Percentiles rank a stretch among this genome's conserved stretches.
These are phyloP conservation scores for Verticillium albo-atrum DNA, from an alignment of 2,329 filamentous ascomycete species.

Conservation along the genomic window DNA sequence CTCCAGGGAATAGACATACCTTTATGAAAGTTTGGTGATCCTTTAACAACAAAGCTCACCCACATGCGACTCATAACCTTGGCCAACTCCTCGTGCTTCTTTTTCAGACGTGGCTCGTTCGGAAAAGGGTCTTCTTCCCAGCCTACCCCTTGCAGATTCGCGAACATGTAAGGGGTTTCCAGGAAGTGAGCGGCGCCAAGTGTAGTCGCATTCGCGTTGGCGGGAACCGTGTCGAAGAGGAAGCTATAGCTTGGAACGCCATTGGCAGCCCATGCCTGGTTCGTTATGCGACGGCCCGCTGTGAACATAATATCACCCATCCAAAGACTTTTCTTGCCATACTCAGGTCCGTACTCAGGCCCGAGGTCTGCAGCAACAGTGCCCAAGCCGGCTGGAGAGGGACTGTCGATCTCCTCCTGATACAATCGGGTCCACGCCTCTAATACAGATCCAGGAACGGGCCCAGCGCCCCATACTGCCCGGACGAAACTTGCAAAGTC, in stretches of 20 bases:
- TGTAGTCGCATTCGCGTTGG: background rate
- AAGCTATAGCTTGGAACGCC: background rate
- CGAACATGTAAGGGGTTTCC: too few relatives aligned
- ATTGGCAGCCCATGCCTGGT: background rate
- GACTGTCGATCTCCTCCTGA: too few relatives aligned
- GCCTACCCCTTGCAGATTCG: background rate
- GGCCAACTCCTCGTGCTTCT: background rate
- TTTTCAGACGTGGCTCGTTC: background rate
- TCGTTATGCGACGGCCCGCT: background rate
- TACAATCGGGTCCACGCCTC: too few relatives aligned
- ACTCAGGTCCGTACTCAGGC: too few relatives aligned
- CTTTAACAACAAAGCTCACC: background rate
- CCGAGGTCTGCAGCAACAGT: too few relatives aligned
- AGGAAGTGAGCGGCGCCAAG: background rate
- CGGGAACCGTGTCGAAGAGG: background rate
- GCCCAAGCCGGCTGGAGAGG: too few relatives aligned
- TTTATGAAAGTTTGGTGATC: too few relatives aligned
- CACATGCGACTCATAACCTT: slow-evolving; percentile 1
- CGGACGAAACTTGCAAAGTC: too few relatives aligned
- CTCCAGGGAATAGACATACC: too few relatives aligned
- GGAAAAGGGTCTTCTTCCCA: slow-evolving; percentile 1
- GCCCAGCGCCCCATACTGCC: too few relatives aligned
- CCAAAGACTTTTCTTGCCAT: too few relatives aligned
- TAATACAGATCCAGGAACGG: too few relatives aligned
- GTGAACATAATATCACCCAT: background rate